Conservation (phyloP, 805 yeast species). For the Kregervanrija delftensis region DNA sequence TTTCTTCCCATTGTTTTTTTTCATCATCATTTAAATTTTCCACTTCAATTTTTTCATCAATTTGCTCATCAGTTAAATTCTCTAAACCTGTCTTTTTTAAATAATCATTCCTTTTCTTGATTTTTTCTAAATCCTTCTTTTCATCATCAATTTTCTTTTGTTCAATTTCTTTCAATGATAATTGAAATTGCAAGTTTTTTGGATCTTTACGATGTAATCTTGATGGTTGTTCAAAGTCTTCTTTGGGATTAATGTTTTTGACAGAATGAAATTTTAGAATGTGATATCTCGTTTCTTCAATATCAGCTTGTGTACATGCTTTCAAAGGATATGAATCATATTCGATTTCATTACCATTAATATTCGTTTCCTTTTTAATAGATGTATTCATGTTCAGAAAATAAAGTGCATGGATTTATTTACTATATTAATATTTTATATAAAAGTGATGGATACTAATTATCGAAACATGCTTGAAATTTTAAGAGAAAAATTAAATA, state of each 20-base stretch:
- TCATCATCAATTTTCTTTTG: slow-evolving; percentile 45
- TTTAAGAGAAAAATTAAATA: no score
- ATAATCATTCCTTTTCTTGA: slow-evolving; percentile 32
- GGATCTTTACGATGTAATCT: slow-evolving; percentile 93
- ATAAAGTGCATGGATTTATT: no score
- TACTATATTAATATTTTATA: no score
- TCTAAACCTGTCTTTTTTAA: slow-evolving; percentile 13
- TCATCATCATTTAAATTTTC: slow-evolving; percentile 33
- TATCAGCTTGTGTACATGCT: slow-evolving; percentile 66
- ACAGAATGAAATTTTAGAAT: slow-evolving; percentile 74
- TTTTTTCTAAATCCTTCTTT: slow-evolving; percentile 31
- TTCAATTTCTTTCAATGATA: slow-evolving; percentile 71
- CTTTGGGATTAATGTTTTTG: slow-evolving; percentile 61
- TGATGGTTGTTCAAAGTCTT: slow-evolving; percentile 73
- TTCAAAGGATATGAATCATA: slow-evolving; percentile 50
- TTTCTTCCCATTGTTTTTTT: slow-evolving; percentile 27
- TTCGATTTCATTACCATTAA: slow-evolving; percentile 7
- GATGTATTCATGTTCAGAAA: no score
- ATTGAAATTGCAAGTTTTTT: slow-evolving; percentile 78
- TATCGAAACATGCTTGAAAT: no score
- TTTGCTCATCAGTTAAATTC: slow-evolving; percentile 16
- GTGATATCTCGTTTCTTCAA: slow-evolving; percentile 70
- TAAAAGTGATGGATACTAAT: not conserved
- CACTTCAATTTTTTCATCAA: slow-evolving; percentile 25
- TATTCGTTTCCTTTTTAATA: slow-evolving; percentile 1